Percentiles rank a stretch among this genome's conserved stretches.
These are phyloP conservation scores for Rhamnella rubrinervis DNA, from an alignment of 331 rosid genomes.

Conservation along the genomic window DNA sequence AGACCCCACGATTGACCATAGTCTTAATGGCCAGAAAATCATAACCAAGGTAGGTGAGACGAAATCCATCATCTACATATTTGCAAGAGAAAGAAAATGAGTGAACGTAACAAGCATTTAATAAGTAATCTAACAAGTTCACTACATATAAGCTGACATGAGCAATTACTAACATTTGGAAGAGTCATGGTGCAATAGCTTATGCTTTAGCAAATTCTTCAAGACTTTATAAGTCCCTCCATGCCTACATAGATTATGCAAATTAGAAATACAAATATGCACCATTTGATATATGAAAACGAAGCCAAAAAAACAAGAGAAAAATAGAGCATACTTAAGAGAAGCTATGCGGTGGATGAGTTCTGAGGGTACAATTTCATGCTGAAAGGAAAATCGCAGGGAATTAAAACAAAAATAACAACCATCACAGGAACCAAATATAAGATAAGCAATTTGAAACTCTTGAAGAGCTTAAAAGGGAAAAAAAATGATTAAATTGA, in stretches of 20 bases:
- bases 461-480: neutral
- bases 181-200: constrained; percentile 77
- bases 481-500: neutral
- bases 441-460: neutral
- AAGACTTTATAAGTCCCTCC: constrained; percentile 81
- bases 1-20: constrained; percentile 74
- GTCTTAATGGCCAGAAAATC: constrained; percentile 89
- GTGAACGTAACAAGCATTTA: neutral
- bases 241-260: constrained; percentile 43
- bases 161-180: constrained; percentile 55
- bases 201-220: constrained; percentile 73
- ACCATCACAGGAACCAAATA: neutral
- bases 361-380: constrained; percentile 71
- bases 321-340: constrained; percentile 48
- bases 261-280: neutral
- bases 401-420: neutral
- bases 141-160: neutral
- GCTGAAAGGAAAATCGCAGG: constrained; percentile 36
- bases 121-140: neutral
- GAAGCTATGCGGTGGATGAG: constrained; percentile 70
- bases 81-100: constrained; percentile 11
- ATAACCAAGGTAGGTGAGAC: constrained; percentile 78
- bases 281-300: neutral
- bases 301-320: neutral
- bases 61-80: constrained; percentile 74